Percentiles rank a stretch among this genome's conserved stretches.
phyloP scores from a whole-genome alignment of 2,329 filamentous ascomycete species.

The Colletotrichum viniferum region DNA sequence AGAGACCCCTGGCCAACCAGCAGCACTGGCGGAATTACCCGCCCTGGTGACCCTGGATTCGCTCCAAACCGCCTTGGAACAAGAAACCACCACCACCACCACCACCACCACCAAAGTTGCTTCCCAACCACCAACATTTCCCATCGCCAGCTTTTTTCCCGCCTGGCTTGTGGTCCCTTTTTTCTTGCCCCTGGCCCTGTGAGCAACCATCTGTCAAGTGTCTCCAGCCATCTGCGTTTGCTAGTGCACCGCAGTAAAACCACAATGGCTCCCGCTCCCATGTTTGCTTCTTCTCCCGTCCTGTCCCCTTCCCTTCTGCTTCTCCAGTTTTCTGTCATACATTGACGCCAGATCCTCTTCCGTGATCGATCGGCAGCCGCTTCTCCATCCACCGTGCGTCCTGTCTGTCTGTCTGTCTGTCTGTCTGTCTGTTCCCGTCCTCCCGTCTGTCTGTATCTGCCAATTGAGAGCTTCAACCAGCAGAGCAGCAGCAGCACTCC shows the following conservation, averaged over 20 bases:
- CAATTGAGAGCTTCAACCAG: background rate
- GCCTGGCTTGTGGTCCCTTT: background rate
- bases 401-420: background rate
- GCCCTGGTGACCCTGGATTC: background rate
- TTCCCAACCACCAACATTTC: conserved; percentile 25
- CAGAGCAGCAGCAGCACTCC: background rate
- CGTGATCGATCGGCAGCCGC: background rate
- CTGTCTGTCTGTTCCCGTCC: background rate
- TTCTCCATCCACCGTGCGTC: conserved; percentile 1
- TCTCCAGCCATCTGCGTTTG: conserved; percentile 21
- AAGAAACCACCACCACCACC: background rate
- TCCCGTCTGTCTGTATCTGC: background rate
- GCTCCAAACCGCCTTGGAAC: background rate
- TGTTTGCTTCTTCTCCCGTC: background rate
- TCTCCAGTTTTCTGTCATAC: conserved; percentile 13
- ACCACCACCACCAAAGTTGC: background rate
- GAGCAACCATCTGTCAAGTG: background rate
- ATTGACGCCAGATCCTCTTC: background rate
- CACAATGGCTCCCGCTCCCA: conserved; percentile 15
- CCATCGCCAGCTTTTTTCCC: conserved; percentile 4
- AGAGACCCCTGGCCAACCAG: background rate
- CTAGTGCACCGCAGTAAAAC: conserved; percentile 20
- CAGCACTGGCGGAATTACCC: background rate
- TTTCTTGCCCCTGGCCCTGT: background rate
- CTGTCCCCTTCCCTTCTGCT: background rate